phyloP scores from a whole-genome alignment of 202 grass and related monocot species.

The Digitaria exilis region DNA sequence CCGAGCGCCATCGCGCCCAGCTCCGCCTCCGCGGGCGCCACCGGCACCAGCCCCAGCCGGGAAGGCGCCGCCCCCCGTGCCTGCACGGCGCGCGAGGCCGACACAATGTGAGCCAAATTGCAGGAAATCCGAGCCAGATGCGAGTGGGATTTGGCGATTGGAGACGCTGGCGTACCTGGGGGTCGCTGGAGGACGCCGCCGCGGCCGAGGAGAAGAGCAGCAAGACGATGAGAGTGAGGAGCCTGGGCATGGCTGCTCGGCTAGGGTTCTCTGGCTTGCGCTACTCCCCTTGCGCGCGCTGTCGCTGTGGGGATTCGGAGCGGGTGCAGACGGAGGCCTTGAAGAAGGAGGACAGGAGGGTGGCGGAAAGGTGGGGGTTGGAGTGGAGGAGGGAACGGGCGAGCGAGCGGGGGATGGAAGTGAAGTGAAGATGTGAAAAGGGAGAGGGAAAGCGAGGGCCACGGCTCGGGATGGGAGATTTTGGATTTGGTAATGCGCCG shows the following conservation, averaged over 20 bases:
- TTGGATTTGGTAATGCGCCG: neutral
- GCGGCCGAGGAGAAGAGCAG: slow-evolving; percentile 43
- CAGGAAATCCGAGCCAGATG: slow-evolving; percentile 7
- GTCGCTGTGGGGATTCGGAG: slow-evolving; percentile 14
- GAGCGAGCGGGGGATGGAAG: neutral
- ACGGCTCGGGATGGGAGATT: slow-evolving; percentile 22
- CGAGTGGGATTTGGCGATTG: neutral
- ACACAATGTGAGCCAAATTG: neutral
- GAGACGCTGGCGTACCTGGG: slow-evolving; percentile 47
- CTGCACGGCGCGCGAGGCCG: neutral
- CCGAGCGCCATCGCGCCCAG: slow-evolving; percentile 45
- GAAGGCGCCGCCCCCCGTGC: neutral
- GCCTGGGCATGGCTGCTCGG: slow-evolving; percentile 39
- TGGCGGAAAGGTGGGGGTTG: too few relatives aligned
- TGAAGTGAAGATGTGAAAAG: slow-evolving; percentile 5
- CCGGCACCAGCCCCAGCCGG: slow-evolving; percentile 40
- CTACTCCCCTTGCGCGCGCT: neutral
- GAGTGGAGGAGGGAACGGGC: neutral
- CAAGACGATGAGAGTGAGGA: slow-evolving; percentile 25
- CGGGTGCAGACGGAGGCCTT: neutral
- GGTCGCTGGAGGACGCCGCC: slow-evolving; percentile 28
- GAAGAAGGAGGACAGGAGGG: too few relatives aligned
- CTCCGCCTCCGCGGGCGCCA: slow-evolving; percentile 32
- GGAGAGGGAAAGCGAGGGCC: neutral
- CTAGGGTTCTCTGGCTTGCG: slow-evolving; percentile 14